Base-by-base conservation (phyloP, 805 yeast genomes). In the Saccharomycopsis sp. region DNA sequence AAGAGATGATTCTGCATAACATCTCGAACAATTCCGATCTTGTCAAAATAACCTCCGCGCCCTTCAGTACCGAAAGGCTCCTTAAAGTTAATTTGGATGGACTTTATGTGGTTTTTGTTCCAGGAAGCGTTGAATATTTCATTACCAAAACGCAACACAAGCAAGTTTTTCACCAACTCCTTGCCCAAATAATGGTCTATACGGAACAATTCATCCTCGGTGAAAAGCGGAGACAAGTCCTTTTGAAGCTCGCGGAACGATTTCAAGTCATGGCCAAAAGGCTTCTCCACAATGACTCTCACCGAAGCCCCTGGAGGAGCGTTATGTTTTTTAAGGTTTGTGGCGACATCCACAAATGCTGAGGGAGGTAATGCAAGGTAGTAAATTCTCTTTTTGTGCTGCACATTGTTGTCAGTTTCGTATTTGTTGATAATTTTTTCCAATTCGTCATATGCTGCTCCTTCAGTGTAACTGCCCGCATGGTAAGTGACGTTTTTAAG, bases 61-160 rank as follows among this genome's bases (percentile, higher is more conserved):
- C 99, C 99, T 75, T 94, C 97, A 47, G 99, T 94, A 58, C 99
- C 99, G 67, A 94, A 94, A n/a, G 94, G 89, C 76, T 94, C 99
- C 77, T 94, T 94, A 79, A 94, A 93, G 14, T 93, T 82, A 65
- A 94, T 84, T 77, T 93, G 97, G 62, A 94, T 85, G 47, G 86
- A 82, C 62, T 83, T 79, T 68, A 94, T 84, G 72, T 81, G 86
- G 63, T 87, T 81, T 70, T 79, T 85, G 76, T 87, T 86, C 97
- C 97, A 94, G 58, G 87, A 82, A n/a, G 96, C 89, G 68, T 82
- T 82, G 69, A 94, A 78, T 72, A 93, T 82, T 69, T 86, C 85
- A 75, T 94, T 94, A 65, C 96, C 96, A 69, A 94, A 94, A 69
- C 99, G 83, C 67, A 92, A 77, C 41, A 91, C 90, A 60, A 90